phyloP scores from a whole-genome alignment of 148 eudicot genomes.

The Rheum nobile region DNA sequence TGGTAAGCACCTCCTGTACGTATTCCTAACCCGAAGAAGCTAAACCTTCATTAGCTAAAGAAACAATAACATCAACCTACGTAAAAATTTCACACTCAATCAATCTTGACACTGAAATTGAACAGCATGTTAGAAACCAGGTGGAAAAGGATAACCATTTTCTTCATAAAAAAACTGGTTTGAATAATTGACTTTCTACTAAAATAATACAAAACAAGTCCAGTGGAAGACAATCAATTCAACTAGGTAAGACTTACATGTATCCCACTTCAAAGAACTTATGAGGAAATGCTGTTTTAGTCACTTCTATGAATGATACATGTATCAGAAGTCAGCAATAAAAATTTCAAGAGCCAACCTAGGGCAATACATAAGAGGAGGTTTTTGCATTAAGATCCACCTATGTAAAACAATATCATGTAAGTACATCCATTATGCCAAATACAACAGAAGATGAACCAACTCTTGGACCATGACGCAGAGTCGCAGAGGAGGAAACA shows the following conservation, averaged over 20 bases:
- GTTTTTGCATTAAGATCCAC: background rate
- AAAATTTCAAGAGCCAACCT: background rate
- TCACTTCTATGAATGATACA: background rate
- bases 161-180: background rate
- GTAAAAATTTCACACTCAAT: background rate
- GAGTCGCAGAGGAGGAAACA: background rate
- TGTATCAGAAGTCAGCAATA: background rate
- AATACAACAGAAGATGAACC: background rate
- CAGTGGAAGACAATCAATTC: background rate
- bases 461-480: background rate
- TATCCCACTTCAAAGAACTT: background rate
- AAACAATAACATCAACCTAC: background rate
- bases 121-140: background rate
- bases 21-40: background rate
- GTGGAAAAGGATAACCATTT: background rate
- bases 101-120: background rate
- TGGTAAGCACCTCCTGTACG: background rate
- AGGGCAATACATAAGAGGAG: background rate
- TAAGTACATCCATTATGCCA: background rate
- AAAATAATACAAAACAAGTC: background rate
- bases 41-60: background rate
- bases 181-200: background rate
- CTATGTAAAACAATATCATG: background rate
- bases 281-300: background rate
- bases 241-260: background rate